Conservation (phyloP, 164 flowering plant genomes). For the Chimonanthus salicifolius region DNA sequence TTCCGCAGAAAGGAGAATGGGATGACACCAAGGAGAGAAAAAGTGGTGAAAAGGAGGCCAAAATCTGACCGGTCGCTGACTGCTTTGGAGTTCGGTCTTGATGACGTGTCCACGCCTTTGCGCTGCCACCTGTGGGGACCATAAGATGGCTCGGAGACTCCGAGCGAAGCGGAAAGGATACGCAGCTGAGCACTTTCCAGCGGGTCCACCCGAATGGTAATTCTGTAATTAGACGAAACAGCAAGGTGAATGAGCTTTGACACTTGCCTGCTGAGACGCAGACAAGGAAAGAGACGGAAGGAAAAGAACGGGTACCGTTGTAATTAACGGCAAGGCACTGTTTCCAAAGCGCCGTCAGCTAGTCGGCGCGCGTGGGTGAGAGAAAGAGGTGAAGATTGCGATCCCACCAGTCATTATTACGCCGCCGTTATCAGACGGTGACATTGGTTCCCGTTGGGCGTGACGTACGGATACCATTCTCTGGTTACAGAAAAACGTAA, state of each 20-base stretch:
- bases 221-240: background rate
- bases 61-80: too few relatives aligned
- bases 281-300: constrained; percentile 22
- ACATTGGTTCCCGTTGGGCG: background rate
- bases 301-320: constrained; percentile 7
- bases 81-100: too few relatives aligned
- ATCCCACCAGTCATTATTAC: background rate
- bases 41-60: too few relatives aligned
- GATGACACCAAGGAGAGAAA: too few relatives aligned
- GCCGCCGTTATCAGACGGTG: constrained; percentile 2
- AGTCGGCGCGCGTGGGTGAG: constrained; percentile 7
- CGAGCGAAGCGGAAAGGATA: background rate
- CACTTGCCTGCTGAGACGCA: constrained; percentile 27
- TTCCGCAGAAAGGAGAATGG: too few relatives aligned
- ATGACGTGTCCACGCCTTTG: too few relatives aligned
- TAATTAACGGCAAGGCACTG: background rate
- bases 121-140: background rate
- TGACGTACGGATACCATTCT: background rate
- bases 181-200: background rate
- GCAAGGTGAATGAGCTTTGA: constrained; percentile 15
- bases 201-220: background rate
- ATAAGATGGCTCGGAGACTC: background rate
- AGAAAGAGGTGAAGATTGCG: too few relatives aligned
- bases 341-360: constrained; percentile 6
- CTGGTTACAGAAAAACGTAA: too few relatives aligned